Base-by-base conservation (phyloP, 140 eudicot genomes). In the Oenanthe javanica region DNA sequence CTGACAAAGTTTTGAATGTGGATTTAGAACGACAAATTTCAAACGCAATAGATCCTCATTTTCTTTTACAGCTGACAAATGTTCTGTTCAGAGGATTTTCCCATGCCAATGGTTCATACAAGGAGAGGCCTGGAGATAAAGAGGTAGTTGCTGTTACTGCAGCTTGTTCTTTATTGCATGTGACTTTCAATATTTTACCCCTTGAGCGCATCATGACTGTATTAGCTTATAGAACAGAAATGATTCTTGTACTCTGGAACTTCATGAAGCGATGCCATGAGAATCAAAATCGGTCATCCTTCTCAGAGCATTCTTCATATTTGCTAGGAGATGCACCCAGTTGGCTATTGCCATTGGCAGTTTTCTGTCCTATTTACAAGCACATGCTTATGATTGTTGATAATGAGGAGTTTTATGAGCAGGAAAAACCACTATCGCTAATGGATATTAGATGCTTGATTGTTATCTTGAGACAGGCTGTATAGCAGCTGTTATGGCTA, bases 401-500 rank as follows among this genome's bases (percentile, higher is more conserved):
- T 80, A 94, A 92, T 79, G 98, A 94, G 87, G 98, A 94, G 86
- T 94, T 94, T 80, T 94, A 94, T 57, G 98, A 94, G 81, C 89
- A 89, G 77, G 98, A 94, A 84, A 94, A 90, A 83, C 98, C 98
- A 21, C 88, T 94, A 71, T 89, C 93, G 23, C 88, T 92, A 55
- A 85, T 75, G 84, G 98, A 94, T 87, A 92, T 94, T 82, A 92
- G 90, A 92, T 80, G 77, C 80, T 86, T 94, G 81, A 92, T 94
- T 86, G 91, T 90, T 71, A 92, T 94, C 87, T 77, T 94, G 63
- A 85, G 94, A 87, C 98, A 94, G 98, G 96, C 94, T 61, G 84
- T 94, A 84, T 94, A 97, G 98, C 98, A 94, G 92, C 83, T 94
- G 47, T 90, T 94, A 77, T 94, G 98, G 98, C 79, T 94, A 79